Percentiles rank a stretch among this genome's conserved stretches.
Evolutionary conservation across 352 stramenopile genomes (phyloP).

Genomic region (Phytopythium aichiense): DNA sequence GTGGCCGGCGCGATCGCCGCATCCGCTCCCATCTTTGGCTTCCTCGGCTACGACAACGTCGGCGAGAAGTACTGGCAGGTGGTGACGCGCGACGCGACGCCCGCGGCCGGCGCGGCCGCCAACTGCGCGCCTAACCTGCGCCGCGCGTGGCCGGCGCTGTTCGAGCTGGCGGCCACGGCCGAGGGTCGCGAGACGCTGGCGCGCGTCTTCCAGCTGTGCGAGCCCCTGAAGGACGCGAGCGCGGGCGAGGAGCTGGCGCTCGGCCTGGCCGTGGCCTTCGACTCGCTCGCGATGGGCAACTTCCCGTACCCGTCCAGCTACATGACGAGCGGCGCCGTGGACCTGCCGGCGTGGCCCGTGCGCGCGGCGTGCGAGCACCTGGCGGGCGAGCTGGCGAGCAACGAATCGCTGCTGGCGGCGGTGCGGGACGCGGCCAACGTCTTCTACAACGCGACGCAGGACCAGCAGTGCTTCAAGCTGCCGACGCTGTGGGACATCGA

Average conservation of each 20-base stretch:
- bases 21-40: constrained; percentile 92
- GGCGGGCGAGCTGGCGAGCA: constrained; percentile 30
- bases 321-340: constrained; percentile 65
- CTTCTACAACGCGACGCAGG: constrained; percentile 87
- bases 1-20: constrained; percentile 91
- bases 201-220: constrained; percentile 62
- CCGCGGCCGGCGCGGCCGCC: constrained; percentile 53
- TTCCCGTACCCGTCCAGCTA: constrained; percentile 95
- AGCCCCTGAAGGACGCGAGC: constrained; percentile 37
- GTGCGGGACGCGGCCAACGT: constrained; percentile 73
- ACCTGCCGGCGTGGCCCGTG: constrained; percentile 91
- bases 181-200: constrained; percentile 47
- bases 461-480: constrained; percentile 70
- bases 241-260: constrained; percentile 68
- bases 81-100: constrained; percentile 70
- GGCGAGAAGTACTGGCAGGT: constrained; percentile 83
- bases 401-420: constrained; percentile 39
- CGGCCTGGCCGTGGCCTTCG: constrained; percentile 82
- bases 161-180: constrained; percentile 58
- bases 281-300: constrained; percentile 93
- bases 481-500: constrained; percentile 68
- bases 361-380: constrained; percentile 85
- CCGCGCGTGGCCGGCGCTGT: constrained; percentile 74
- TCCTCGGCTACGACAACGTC: constrained; percentile 64
- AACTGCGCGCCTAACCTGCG: constrained; percentile 86